Percentiles rank a stretch among this genome's conserved stretches.
Conservation (phyloP, 768 basidiomycete genomes). For the Podaxis sp. region DNA sequence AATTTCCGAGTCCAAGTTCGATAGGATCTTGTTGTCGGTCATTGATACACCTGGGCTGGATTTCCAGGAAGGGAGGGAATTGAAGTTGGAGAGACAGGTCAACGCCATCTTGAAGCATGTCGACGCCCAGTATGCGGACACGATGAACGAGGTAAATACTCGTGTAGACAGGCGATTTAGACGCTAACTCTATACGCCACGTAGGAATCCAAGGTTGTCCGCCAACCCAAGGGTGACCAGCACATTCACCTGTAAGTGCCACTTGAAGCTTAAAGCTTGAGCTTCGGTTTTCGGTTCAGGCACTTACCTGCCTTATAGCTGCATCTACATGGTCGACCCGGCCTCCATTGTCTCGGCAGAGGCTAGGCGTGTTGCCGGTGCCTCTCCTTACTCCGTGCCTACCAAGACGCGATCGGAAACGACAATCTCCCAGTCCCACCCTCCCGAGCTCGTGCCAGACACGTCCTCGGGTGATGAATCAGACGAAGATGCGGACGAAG, state of each 20-base stretch:
- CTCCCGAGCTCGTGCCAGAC: conserved; percentile 53
- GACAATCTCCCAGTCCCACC: conserved; percentile 49
- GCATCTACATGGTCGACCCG: conserved; percentile 85
- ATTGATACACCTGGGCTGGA: conserved; percentile 87
- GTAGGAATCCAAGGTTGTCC: conserved; percentile 85
- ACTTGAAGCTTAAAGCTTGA: background rate
- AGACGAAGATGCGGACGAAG: conserved; percentile 41
- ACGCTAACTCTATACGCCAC: conserved; percentile 4
- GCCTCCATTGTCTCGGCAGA: conserved; percentile 56
- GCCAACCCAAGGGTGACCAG: conserved; percentile 84
- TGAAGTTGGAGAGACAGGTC: conserved; percentile 78
- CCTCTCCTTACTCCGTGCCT: conserved; percentile 37
- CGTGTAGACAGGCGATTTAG: background rate
- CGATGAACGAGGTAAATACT: conserved; percentile 72
- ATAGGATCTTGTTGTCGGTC: conserved; percentile 72
- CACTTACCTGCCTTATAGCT: conserved; percentile 37
- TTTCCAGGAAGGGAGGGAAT: conserved; percentile 65
- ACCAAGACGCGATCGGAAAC: conserved; percentile 61
- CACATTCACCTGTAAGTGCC: conserved; percentile 78
- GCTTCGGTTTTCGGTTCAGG: conserved; percentile 1
- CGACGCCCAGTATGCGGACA: conserved; percentile 78
- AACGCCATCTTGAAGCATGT: conserved; percentile 70
- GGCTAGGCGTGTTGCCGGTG: conserved; percentile 35
- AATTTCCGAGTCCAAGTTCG: conserved; percentile 80
- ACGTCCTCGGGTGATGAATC: conserved; percentile 44